Conservation (phyloP, 805 yeast genomes). For the Vanderwaltozyma polyspora region DNA sequence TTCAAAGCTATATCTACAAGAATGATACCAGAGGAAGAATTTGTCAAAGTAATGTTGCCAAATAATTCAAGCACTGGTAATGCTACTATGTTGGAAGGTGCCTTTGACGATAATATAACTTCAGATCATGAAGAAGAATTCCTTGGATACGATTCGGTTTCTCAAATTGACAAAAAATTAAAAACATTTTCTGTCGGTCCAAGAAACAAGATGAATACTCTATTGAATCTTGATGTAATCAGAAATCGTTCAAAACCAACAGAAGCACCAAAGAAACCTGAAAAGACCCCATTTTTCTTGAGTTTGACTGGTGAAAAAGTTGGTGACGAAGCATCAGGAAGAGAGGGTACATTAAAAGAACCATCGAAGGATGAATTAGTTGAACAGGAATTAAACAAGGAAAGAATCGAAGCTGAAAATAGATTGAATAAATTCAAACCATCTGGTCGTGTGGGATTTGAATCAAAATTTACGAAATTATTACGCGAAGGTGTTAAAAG, state of each 20-base stretch:
- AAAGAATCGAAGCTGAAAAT: conserved; percentile 19
- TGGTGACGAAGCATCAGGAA: conserved; percentile 51
- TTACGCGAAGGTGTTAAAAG: conserved; percentile 41
- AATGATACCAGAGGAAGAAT: conserved; percentile 66
- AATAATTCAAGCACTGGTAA: conserved; percentile 74
- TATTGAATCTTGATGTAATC: conserved; percentile 73
- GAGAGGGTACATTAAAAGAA: conserved; percentile 28
- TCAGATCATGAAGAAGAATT: conserved; percentile 23
- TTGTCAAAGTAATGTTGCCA: conserved; percentile 53
- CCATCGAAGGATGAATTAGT: conserved; percentile 9
- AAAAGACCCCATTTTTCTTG: conserved; percentile 72
- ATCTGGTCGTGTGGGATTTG: conserved; percentile 38
- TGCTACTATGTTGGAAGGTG: conserved; percentile 62
- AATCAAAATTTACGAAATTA: conserved; percentile 58
- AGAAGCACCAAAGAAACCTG: conserved; percentile 79
- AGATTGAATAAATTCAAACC: conserved; percentile 21
- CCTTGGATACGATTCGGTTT: conserved; percentile 39
- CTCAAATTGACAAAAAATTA: conserved; percentile 51
- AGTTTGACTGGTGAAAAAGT: conserved; percentile 53
- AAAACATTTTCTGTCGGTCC: conserved; percentile 72
- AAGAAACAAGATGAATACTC: conserved; percentile 63
- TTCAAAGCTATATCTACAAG: conserved; percentile 67
- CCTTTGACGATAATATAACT: conserved; percentile 36
- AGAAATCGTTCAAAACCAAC: conserved; percentile 80
- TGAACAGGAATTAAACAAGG: conserved; percentile 10